Evolutionary conservation across 75 land plant species (phyloP), one percentile per base, ranked within the genome.

Genomic region (Selaginella tamariscina): DNA sequence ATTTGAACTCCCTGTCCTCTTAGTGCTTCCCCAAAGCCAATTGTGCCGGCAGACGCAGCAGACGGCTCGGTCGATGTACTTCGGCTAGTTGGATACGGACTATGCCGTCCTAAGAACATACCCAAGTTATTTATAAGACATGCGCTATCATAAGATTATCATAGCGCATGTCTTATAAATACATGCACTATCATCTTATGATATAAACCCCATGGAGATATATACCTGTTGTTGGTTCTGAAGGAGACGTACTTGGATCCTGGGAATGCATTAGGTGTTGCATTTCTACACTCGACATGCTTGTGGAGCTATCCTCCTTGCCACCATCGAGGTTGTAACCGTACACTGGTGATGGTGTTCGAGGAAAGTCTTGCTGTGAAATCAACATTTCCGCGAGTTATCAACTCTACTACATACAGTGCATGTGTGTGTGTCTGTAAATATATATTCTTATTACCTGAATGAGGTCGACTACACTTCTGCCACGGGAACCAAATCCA

Each of bases 391-490:
- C n/a, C n/a, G n/a, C n/a, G n/a, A n/a, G n/a, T n/a, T n/a, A n/a
- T n/a, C n/a, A n/a, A n/a, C n/a, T n/a, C n/a, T n/a, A n/a, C n/a
- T n/a, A n/a, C n/a, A n/a, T n/a, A n/a, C n/a, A n/a, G n/a, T n/a
- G n/a, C n/a, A n/a, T n/a, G n/a, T n/a, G n/a, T n/a, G n/a, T n/a
- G n/a, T n/a, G n/a, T n/a, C n/a, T n/a, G n/a, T n/a, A n/a, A n/a
- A n/a, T n/a, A n/a, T n/a, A n/a, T n/a, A n/a, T n/a, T n/a, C n/a
- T n/a, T n/a, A n/a, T 64, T 68, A 87, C 97, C 94, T 91, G 89
- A 74, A 88, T 69, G 24, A 88, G 82, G 64, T 88, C 89, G 24
- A 81, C 89, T 30, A 84, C 78, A 65, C 97, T 86, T 72, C 85
- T 91, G 30, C 78, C 78, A 56, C 87, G 78, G 24, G 69, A 56